Conservation (phyloP, 306 rosid genomes). For the Vigna mungo region DNA sequence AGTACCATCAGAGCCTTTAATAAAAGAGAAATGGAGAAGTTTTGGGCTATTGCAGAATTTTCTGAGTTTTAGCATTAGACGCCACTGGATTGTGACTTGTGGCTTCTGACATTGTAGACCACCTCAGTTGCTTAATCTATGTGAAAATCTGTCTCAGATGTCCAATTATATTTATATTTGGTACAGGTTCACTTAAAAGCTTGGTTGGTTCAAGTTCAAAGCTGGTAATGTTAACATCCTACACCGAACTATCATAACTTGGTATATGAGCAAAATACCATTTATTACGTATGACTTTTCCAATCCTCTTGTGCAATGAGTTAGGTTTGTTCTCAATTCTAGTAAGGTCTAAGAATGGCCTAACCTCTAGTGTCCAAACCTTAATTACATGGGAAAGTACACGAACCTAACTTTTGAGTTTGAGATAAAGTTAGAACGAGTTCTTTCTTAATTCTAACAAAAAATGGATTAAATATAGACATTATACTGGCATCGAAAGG, state of each 20-base stretch:
- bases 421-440: background rate
- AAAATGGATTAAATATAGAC: background rate
- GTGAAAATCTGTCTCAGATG: background rate
- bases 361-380: background rate
- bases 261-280: background rate
- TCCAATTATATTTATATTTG: background rate
- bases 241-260: background rate
- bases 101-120: background rate
- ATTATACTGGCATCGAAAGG: background rate
- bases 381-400: background rate
- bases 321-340: background rate
- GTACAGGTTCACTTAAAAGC: background rate
- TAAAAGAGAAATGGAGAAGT: background rate
- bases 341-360: background rate
- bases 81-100: slow-evolving; percentile 10
- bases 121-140: background rate
- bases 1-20: background rate
- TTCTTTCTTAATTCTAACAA: background rate
- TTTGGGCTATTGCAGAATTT: background rate
- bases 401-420: background rate
- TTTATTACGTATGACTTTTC: background rate
- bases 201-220: background rate
- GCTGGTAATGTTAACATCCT: background rate
- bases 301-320: background rate
- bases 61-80: background rate